A percentile compares a stretch with the other conserved stretches of the same genome.
These are phyloP conservation scores for Collybiopsis confluens DNA, from an alignment of 768 basidiomycete species.

Conservation along the genomic window DNA sequence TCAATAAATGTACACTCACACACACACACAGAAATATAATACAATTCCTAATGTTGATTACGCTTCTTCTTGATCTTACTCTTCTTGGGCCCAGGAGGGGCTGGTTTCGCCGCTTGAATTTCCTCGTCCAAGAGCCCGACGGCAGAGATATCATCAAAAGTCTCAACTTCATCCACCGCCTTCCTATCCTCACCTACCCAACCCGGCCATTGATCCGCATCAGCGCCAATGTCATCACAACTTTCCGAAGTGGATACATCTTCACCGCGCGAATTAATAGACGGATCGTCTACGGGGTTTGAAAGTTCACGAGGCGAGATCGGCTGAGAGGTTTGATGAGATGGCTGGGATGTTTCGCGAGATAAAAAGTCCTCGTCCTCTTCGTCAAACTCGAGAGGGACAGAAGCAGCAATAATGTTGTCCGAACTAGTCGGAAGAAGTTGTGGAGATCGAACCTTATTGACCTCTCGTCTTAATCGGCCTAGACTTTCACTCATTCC, in stretches of 20 bases:
- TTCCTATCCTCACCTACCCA: constrained; percentile 42
- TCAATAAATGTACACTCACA: too few species aligned
- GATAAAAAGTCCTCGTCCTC: constrained; percentile 59
- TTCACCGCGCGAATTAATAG: constrained; percentile 22
- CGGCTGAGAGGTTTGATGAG: constrained; percentile 37
- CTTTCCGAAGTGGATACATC: constrained; percentile 17
- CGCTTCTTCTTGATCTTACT: constrained; percentile 3
- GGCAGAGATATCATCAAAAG: constrained; percentile 44
- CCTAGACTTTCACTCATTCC: constrained; percentile 61
- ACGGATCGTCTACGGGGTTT: constrained; percentile 29
- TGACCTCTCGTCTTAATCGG: constrained; percentile 52
- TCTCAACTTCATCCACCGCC: constrained; percentile 49
- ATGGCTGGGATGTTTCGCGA: constrained; percentile 24
- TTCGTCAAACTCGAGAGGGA: constrained; percentile 61
- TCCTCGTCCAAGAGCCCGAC: constrained; percentile 38
- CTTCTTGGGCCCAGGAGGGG: constrained; percentile 2
- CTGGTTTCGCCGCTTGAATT: constrained; percentile 9
- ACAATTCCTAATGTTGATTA: constrained; percentile 2
- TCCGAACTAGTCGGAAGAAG: constrained; percentile 24
- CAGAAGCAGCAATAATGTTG: constrained; percentile 23
- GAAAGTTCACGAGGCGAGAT: too few species aligned
- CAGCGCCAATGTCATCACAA: constrained; percentile 4
- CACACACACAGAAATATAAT: too few species aligned
- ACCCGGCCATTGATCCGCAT: constrained; percentile 31
- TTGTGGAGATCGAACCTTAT: constrained; percentile 44